A percentile compares a stretch with the other conserved stretches of the same genome.
These are phyloP conservation scores for Leucosporidium scottii DNA, from an alignment of 768 basidiomycete species.

Conservation along the genomic window DNA sequence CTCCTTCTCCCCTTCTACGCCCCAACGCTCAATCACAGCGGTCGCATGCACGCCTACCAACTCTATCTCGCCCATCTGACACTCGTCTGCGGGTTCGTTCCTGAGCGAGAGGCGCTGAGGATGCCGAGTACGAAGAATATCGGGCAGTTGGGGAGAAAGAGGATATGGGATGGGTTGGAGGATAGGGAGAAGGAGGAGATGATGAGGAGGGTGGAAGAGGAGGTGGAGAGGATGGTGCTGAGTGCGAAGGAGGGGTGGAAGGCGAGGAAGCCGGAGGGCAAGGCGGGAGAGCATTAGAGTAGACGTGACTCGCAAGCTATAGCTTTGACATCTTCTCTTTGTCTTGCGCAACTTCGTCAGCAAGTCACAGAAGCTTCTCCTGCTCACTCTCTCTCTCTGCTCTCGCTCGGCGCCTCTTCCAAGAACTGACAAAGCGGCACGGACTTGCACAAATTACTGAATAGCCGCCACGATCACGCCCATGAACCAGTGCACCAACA, in stretches of 20 bases:
- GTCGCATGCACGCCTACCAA: slow-evolving; percentile 70
- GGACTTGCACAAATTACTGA: too few relatives aligned
- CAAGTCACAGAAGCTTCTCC: too few relatives aligned
- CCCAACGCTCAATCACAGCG: slow-evolving; percentile 43
- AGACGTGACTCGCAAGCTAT: too few relatives aligned
- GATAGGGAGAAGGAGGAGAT: neutral
- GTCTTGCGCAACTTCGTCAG: too few relatives aligned
- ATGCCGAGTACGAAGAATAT: slow-evolving; percentile 93
- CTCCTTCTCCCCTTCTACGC: slow-evolving; percentile 33
- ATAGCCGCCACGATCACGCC: too few relatives aligned
- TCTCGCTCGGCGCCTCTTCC: too few relatives aligned
- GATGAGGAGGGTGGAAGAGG: neutral
- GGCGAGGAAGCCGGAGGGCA: slow-evolving; percentile 30
- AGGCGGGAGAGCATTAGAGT: slow-evolving; percentile 18
- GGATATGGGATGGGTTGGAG: slow-evolving; percentile 9
- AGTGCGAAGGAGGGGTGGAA: slow-evolving; percentile 16
- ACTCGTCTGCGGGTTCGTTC: slow-evolving; percentile 69
- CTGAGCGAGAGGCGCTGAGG: slow-evolving; percentile 76
- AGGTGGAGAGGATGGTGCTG: neutral
- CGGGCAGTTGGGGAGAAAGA: slow-evolving; percentile 62
- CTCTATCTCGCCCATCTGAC: slow-evolving; percentile 76
- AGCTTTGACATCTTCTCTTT: too few relatives aligned
- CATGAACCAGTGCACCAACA: slow-evolving; percentile 5
- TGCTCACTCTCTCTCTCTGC: too few relatives aligned
- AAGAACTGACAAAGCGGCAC: too few relatives aligned